These are phyloP conservation scores for Coemansia aciculifera DNA, from an alignment of 192 early-diverging fungal genomes.

Conservation along the genomic window DNA sequence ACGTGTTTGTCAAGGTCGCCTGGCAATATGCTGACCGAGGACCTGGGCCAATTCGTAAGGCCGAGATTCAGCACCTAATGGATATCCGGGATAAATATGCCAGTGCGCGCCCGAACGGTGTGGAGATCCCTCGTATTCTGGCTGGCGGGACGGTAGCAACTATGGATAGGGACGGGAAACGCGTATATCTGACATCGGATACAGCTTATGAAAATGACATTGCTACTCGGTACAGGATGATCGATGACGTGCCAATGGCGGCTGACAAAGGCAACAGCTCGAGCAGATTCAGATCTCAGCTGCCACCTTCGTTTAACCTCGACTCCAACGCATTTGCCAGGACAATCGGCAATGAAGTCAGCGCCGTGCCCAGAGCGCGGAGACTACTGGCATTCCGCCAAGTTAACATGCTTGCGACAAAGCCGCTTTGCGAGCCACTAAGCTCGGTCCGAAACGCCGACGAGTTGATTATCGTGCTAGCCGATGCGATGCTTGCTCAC, in stretches of 20 bases:
- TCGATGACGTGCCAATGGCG: not conserved
- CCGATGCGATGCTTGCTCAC: conserved; percentile 22
- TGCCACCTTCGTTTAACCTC: not conserved
- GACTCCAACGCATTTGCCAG: not conserved
- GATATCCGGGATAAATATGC: not conserved
- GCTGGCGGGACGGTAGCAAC: not conserved
- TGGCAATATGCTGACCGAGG: not conserved
- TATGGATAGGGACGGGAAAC: not conserved
- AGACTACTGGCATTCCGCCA: not conserved
- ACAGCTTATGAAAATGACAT: not conserved
- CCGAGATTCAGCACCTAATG: not conserved
- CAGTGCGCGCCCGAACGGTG: not conserved
- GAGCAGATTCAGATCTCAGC: not conserved
- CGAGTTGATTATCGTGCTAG: conserved; percentile 21
- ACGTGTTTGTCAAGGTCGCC: not conserved
- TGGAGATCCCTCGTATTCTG: not conserved
- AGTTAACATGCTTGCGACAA: not conserved
- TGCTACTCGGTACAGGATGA: not conserved
- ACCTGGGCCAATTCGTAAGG: not conserved
- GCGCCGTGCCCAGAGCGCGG: not conserved
- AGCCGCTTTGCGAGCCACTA: conserved; percentile 14
- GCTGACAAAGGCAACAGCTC: not conserved
- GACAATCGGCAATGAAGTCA: not conserved
- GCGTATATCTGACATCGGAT: not conserved
- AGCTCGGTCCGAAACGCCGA: not conserved